Percentiles rank a stretch among this genome's conserved stretches.
Evolutionary conservation across 2,329 filamentous ascomycete species (phyloP).

Genomic region (Shiraia sp.): DNA sequence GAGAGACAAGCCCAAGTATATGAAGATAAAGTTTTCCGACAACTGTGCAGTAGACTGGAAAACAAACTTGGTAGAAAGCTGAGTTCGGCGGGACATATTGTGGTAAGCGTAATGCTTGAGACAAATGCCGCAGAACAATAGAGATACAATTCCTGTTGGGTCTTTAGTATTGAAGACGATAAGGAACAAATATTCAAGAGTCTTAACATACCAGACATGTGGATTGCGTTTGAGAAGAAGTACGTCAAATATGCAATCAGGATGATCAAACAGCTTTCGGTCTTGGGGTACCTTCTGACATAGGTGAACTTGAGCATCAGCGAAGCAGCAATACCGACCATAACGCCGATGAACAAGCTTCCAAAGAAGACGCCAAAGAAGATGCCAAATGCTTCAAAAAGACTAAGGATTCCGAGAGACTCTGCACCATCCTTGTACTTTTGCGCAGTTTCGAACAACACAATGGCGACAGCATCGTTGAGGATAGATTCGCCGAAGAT

Average conservation of each 20-base stretch:
- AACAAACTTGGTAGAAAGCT: constrained; percentile 96
- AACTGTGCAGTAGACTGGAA: constrained; percentile 94
- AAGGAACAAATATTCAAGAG: background rate
- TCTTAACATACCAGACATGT: constrained; percentile 80
- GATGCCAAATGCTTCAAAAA: constrained; percentile 89
- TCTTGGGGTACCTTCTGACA: constrained; percentile 89
- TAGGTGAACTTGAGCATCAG: constrained; percentile 93
- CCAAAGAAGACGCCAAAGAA: constrained; percentile 97
- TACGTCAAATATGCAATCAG: constrained; percentile 96
- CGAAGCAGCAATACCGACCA: constrained; percentile 85
- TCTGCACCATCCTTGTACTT: constrained; percentile 80
- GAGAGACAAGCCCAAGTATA: constrained; percentile 91
- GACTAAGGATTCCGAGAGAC: constrained; percentile 71
- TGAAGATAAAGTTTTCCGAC: constrained; percentile 99
- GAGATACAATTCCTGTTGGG: constrained; percentile 82
- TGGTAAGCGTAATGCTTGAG: constrained; percentile 99
- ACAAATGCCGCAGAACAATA: constrained; percentile 97
- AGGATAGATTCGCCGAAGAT: constrained; percentile 98
- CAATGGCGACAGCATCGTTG: constrained; percentile 97
- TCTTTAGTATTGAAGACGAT: constrained; percentile 10
- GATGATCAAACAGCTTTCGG: constrained; percentile 92
- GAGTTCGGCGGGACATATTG: constrained; percentile 98
- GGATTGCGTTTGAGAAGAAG: constrained; percentile 94
- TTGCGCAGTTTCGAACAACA: constrained; percentile 96
- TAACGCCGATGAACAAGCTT: constrained; percentile 84